Conservation (phyloP, 352 stramenopile genomes). For the Globisporangium spinosum region DNA sequence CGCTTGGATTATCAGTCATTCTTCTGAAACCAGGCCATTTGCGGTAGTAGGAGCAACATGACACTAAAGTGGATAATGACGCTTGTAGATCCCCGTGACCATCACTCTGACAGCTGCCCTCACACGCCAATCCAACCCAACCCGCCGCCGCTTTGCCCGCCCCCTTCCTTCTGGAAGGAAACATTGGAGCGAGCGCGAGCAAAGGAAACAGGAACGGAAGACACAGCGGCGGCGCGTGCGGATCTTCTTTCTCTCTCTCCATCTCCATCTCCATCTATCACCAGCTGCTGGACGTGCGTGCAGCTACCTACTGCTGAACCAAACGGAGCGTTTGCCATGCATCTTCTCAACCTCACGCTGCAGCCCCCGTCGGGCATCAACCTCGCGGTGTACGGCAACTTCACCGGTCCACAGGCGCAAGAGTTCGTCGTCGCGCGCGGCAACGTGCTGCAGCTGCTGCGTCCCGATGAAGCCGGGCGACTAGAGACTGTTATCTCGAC, state of each 20-base stretch:
- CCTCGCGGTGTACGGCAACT: conserved; percentile 90
- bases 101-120: conserved; percentile 2
- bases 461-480: conserved; percentile 62
- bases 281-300: neutral
- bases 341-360: conserved; percentile 88
- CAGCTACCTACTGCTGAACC: neutral
- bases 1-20: neutral
- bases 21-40: neutral
- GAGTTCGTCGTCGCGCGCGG: conserved; percentile 94
- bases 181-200: conserved; percentile 9
- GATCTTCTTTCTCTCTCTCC: conserved; percentile 4
- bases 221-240: neutral
- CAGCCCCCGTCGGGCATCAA: conserved; percentile 80
- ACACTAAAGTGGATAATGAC: neutral
- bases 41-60: no score
- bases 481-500: conserved; percentile 81
- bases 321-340: conserved; percentile 36
- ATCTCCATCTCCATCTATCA: neutral
- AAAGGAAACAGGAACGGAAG: conserved; percentile 5
- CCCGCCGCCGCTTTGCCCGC: neutral
- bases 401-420: conserved; percentile 86
- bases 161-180: conserved; percentile 10
- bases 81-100: neutral
- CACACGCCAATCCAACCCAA: neutral
- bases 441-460: conserved; percentile 93